Percentiles rank a stretch among this genome's conserved stretches.
These are phyloP conservation scores for Parastagonospora nodorum DNA, from an alignment of 2,329 filamentous ascomycete species.

Conservation along the genomic window DNA sequence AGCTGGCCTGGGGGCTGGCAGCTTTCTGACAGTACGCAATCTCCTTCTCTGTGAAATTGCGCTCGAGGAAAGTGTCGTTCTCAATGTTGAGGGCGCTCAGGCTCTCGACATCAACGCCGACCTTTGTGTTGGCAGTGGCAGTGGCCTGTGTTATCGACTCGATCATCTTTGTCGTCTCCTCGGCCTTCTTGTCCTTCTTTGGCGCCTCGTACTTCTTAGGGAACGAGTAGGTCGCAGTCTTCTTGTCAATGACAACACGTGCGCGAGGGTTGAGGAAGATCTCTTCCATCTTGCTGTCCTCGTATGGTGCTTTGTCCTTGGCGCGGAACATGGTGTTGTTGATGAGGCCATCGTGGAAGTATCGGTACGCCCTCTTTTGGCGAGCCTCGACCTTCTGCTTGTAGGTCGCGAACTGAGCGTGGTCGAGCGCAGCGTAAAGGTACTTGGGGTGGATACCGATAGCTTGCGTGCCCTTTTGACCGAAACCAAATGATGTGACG, in stretches of 20 bases:
- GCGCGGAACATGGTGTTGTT: slow-evolving; percentile 98
- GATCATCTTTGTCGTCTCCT: slow-evolving; percentile 75
- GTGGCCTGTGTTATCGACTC: slow-evolving; percentile 75
- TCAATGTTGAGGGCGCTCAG: slow-evolving; percentile 86
- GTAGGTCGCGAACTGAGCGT: slow-evolving; percentile 81
- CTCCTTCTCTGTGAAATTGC: slow-evolving; percentile 89
- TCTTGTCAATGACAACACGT: slow-evolving; percentile 84
- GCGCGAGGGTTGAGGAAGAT: slow-evolving; percentile 95
- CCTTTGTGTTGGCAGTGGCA: slow-evolving; percentile 66
- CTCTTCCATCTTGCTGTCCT: slow-evolving; percentile 80
- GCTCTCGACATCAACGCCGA: slow-evolving; percentile 93
- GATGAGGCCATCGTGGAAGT: slow-evolving; percentile 97
- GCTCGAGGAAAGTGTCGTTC: slow-evolving; percentile 90
- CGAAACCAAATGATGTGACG: slow-evolving; percentile 98
- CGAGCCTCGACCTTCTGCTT: slow-evolving; percentile 85
- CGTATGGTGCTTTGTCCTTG: slow-evolving; percentile 89
- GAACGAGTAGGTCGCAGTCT: slow-evolving; percentile 78
- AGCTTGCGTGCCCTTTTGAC: slow-evolving; percentile 96
- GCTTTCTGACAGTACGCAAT: slow-evolving; percentile 84
- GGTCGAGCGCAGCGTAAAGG: slow-evolving; percentile 90
- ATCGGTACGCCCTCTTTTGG: slow-evolving; percentile 98
- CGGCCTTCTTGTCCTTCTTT: slow-evolving; percentile 62
- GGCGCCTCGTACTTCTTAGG: slow-evolving; percentile 61
- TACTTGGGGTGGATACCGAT: slow-evolving; percentile 98
- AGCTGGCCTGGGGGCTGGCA: slow-evolving; percentile 82